Conservation (phyloP, 192 early-diverging fungal species). For the Coemansia sp. region DNA sequence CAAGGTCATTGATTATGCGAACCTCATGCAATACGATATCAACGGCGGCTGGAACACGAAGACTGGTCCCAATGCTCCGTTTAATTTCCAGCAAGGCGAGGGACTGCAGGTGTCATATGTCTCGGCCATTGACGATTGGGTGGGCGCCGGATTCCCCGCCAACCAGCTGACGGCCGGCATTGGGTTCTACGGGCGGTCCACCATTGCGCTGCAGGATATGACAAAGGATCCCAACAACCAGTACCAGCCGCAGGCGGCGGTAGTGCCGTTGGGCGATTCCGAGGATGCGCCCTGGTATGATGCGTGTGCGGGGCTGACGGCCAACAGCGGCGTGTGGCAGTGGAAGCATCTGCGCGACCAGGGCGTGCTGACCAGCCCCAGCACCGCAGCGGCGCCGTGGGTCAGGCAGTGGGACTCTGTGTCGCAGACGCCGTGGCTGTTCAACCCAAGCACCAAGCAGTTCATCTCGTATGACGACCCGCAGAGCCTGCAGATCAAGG, state of each 20-base stretch:
- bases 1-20: slow-evolving; percentile 62
- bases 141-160: slow-evolving; percentile 57
- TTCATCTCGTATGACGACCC: slow-evolving; percentile 74
- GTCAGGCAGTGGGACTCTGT: slow-evolving; percentile 59
- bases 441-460: slow-evolving; percentile 56
- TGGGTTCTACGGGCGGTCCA: slow-evolving; percentile 63
- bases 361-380: slow-evolving; percentile 28
- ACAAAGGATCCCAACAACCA: slow-evolving; percentile 44
- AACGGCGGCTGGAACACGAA: slow-evolving; percentile 56
- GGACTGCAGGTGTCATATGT: slow-evolving; percentile 48
- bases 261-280: slow-evolving; percentile 53
- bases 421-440: slow-evolving; percentile 70
- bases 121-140: slow-evolving; percentile 56
- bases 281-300: slow-evolving; percentile 57
- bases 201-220: slow-evolving; percentile 54
- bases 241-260: slow-evolving; percentile 40
- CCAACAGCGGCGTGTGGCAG: slow-evolving; percentile 61
- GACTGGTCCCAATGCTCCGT: slow-evolving; percentile 65
- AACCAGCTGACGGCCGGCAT: slow-evolving; percentile 62
- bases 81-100: slow-evolving; percentile 38
- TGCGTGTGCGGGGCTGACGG: slow-evolving; percentile 39
- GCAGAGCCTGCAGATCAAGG: slow-evolving; percentile 59
- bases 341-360: slow-evolving; percentile 60
- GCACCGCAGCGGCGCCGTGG: slow-evolving; percentile 52
- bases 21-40: slow-evolving; percentile 71